phyloP scores from a whole-genome alignment of 805 yeast species.

The Barnettozyma wickerhamii region DNA sequence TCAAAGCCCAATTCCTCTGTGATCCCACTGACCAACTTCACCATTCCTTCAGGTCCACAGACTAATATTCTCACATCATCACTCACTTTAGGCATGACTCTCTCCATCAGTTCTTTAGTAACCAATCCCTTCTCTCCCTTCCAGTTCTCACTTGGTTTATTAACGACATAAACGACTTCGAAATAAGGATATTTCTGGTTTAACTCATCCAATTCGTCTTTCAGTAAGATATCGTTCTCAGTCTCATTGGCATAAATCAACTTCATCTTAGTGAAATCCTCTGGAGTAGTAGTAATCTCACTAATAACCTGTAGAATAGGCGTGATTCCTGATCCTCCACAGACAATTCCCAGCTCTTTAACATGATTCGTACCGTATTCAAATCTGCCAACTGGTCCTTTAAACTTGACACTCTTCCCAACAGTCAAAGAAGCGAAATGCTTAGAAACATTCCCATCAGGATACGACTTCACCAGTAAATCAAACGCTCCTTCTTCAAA shows the following conservation, averaged over 20 bases:
- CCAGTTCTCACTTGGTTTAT: slow-evolving; percentile 50
- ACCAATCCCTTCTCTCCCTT: slow-evolving; percentile 55
- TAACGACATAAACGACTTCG: slow-evolving; percentile 53
- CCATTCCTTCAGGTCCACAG: slow-evolving; percentile 76
- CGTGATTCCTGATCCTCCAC: slow-evolving; percentile 89
- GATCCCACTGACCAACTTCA: slow-evolving; percentile 42
- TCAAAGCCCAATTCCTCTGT: slow-evolving; percentile 59
- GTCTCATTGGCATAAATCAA: slow-evolving; percentile 72
- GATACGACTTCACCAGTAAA: slow-evolving; percentile 70
- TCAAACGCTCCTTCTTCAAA: slow-evolving; percentile 73
- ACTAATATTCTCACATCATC: slow-evolving; percentile 54
- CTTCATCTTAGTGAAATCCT: slow-evolving; percentile 56
- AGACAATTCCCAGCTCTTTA: slow-evolving; percentile 61
- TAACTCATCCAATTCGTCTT: slow-evolving; percentile 68
- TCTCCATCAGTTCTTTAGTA: slow-evolving; percentile 50
- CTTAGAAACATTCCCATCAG: slow-evolving; percentile 65
- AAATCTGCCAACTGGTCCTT: slow-evolving; percentile 79
- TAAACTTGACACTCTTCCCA: slow-evolving; percentile 65
- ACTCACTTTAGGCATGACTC: slow-evolving; percentile 48
- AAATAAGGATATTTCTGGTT: slow-evolving; percentile 59
- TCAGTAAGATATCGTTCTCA: slow-evolving; percentile 69
- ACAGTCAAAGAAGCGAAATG: slow-evolving; percentile 58
- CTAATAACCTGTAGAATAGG: slow-evolving; percentile 82
- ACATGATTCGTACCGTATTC: slow-evolving; percentile 55
- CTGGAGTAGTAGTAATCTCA: slow-evolving; percentile 63